A percentile compares a stretch with the other conserved stretches of the same genome.
phyloP scores from a whole-genome alignment of 2,329 filamentous ascomycete genomes.

The Fusarium coicis region DNA sequence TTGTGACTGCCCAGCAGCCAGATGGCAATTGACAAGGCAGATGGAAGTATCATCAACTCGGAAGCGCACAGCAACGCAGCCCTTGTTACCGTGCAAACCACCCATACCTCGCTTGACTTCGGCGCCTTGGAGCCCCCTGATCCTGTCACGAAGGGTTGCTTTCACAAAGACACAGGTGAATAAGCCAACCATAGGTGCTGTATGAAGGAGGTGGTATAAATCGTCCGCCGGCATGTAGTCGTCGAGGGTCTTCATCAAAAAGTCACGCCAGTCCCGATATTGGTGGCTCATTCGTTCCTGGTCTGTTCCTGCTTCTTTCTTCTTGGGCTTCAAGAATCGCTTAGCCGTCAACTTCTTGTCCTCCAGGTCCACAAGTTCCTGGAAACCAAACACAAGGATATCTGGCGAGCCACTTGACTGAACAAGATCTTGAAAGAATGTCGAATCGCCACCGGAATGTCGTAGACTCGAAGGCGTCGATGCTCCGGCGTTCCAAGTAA shows the following conservation, averaged over 20 bases:
- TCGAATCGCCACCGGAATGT: constrained; percentile 74
- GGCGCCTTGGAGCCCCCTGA: constrained; percentile 79
- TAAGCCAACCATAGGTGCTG: constrained; percentile 86
- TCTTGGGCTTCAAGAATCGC: constrained; percentile 90
- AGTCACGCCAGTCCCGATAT: constrained; percentile 96
- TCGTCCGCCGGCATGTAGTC: constrained; percentile 82
- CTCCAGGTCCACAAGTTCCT: constrained; percentile 97
- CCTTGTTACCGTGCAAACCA: constrained; percentile 95
- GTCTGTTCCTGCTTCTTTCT: constrained; percentile 81
- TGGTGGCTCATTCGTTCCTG: constrained; percentile 96
- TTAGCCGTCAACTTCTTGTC: constrained; percentile 98
- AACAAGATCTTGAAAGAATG: constrained; percentile 84
- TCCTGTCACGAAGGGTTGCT: constrained; percentile 77
- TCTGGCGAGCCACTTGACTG: constrained; percentile 83
- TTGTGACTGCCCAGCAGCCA: constrained; percentile 92
- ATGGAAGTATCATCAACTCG: constrained; percentile 92
- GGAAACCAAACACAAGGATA: constrained; percentile 94
- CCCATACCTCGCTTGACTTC: constrained; percentile 98
- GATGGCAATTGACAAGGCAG: constrained; percentile 97
- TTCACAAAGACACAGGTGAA: constrained; percentile 98
- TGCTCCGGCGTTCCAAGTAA: constrained; percentile 99
- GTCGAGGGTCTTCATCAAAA: constrained; percentile 83
- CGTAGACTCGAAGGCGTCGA: constrained; percentile 86
- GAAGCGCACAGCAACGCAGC: constrained; percentile 91
- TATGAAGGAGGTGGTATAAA: constrained; percentile 87